Evolutionary conservation across 768 basidiomycete species (phyloP).

Genomic region (Clitopilus passeckerianus): DNA sequence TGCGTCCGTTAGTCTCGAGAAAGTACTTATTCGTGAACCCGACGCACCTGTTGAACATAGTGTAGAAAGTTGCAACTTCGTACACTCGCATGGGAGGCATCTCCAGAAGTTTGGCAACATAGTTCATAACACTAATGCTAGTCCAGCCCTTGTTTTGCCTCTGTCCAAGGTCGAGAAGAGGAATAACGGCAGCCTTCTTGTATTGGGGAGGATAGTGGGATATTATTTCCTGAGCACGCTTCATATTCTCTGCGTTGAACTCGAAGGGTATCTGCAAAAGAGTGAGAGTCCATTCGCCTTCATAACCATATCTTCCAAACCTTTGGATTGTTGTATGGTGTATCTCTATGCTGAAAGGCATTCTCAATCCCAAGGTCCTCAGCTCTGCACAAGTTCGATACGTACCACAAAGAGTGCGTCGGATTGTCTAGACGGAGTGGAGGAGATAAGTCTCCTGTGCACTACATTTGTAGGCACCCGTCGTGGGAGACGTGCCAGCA

Average conservation of each 20-base stretch:
- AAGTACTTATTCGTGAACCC: not conserved
- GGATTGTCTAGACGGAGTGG: constrained; percentile 47
- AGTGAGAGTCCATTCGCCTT: constrained; percentile 1
- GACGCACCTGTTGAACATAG: constrained; percentile 96
- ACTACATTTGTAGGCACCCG: constrained; percentile 19
- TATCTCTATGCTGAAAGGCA: constrained; percentile 83
- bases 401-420: constrained; percentile 87
- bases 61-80: constrained; percentile 99
- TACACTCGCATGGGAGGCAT: constrained; percentile 99
- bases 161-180: constrained; percentile 93
- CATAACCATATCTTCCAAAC: constrained; percentile 25
- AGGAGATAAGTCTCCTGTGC: constrained; percentile 33
- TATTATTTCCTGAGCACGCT: constrained; percentile 86
- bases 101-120: constrained; percentile 87
- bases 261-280: constrained; percentile 78
- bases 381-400: constrained; percentile 13
- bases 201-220: constrained; percentile 94
- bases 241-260: constrained; percentile 76
- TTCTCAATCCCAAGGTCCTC: constrained; percentile 9
- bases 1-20: not conserved
- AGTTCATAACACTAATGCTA: constrained; percentile 98
- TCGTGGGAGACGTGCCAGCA: constrained; percentile 29
- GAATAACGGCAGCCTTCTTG: constrained; percentile 98
- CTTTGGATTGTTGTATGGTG: constrained; percentile 89
- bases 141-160: constrained; percentile 99